Base-by-base conservation (phyloP, 2,329 filamentous ascomycete species). In the Penicillium hesseltinei region DNA sequence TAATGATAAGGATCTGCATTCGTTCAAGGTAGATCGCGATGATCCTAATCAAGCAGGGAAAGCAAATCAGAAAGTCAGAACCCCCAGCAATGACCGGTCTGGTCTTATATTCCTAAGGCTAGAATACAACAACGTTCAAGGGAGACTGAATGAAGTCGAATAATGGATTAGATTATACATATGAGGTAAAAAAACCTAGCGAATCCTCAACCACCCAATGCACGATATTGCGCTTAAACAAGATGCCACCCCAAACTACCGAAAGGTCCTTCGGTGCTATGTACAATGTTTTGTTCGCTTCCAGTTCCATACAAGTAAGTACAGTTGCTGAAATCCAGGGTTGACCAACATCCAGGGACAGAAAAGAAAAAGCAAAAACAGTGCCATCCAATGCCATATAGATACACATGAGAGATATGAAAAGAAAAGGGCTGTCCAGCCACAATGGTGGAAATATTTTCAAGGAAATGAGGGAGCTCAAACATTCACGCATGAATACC, bases 281-380 rank as follows among this genome's bases (percentile, higher is more conserved):
- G 23, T 57, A 45, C 55, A 54, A 44, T 33, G 21, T 10, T 53
- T 23, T 46, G 35, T 25, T 42, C 48, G 23, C 35, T 40, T 46
- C 13, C 49, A 17, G 19, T 40, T 51, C 40, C 40, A 27, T 47
- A 53, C 35, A 53, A 53, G 21, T 53, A 53, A 53, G 21, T 53
- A 57, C 36, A 53, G 27, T 40, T 35, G n/a, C 25, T 11, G 25
- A 42, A 47, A 38, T 35, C 3, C 21, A 39, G 43, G 21, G 4
- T 19, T 6, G 46, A 25, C 25, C 11, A 51, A 40, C 7, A 36
- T 27, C 35, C 33, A 46, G 17, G 29, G 21, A 39, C 2, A 17
- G 36, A 46, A 21, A 9, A 29, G n/a, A 27, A 40, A n/a, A 43
- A 9, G 42, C 7, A 35, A 23, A 43, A 43, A 27, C 2, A 25